Conservation (phyloP, 1,139 yeast genomes). For the Geotrichum australiense region DNA sequence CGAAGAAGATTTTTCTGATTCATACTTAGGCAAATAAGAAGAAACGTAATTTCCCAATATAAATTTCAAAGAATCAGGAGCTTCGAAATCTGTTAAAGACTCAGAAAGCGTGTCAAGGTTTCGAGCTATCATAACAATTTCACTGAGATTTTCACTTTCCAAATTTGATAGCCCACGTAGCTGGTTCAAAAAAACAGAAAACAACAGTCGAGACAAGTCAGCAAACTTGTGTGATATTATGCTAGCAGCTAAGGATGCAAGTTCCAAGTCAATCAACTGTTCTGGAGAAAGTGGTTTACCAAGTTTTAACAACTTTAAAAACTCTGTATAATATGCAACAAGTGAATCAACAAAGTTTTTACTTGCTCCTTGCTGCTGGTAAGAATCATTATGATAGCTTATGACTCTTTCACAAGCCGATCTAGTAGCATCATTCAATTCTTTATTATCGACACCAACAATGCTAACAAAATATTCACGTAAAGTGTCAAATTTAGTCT, state of each 20-base stretch:
- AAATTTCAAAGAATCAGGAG: slow-evolving; percentile 2
- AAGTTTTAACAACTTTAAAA: slow-evolving; percentile 4
- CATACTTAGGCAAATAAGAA: slow-evolving; percentile 3
- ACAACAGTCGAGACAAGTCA: slow-evolving; percentile 2
- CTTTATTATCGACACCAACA: slow-evolving; percentile 3
- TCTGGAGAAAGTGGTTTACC: slow-evolving; percentile 4
- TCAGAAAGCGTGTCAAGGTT: slow-evolving; percentile 11
- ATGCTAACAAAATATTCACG: slow-evolving; percentile 14
- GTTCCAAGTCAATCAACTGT: slow-evolving; percentile 8
- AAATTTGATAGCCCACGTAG: slow-evolving; percentile 2
- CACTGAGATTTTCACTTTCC: slow-evolving; percentile 1
- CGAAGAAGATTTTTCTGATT: not conserved
- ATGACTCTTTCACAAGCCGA: slow-evolving; percentile 15
- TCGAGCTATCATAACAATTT: slow-evolving; percentile 6
- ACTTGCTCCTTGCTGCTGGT: slow-evolving; percentile 4
- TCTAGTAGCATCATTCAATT: slow-evolving; percentile 11
- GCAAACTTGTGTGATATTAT: slow-evolving; percentile 4
- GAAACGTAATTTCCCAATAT: slow-evolving; percentile 11
- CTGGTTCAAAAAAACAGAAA: slow-evolving; percentile 5
- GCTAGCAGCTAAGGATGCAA: slow-evolving; percentile 10
- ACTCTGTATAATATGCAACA: slow-evolving; percentile 6
- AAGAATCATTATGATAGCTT: slow-evolving; percentile 9
- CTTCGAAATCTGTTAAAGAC: not conserved
- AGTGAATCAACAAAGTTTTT: slow-evolving; percentile 8
- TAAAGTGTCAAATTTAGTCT: slow-evolving; percentile 10